These are phyloP conservation scores for Didymella segeticola DNA, from an alignment of 2,329 filamentous ascomycete genomes.

Conservation along the genomic window DNA sequence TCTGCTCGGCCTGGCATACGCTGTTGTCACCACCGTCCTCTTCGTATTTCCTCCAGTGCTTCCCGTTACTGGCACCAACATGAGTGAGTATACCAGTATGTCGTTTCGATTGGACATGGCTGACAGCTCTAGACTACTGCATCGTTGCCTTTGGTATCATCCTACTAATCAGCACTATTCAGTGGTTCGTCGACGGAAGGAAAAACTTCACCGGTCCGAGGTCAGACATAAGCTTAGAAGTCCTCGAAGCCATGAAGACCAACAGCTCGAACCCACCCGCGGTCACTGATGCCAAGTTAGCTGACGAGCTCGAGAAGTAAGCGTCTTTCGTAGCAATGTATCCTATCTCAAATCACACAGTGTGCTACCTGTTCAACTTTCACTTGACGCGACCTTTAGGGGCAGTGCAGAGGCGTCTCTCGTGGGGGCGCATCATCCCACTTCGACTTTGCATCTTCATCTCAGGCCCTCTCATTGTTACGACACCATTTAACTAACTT, in stretches of 20 bases:
- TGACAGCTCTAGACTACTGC: constrained; percentile 54
- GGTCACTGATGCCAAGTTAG: constrained; percentile 62
- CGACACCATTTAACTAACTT: background rate
- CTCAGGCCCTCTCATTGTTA: background rate
- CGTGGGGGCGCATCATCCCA: no score
- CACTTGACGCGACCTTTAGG: background rate
- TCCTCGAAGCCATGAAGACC: constrained; percentile 43
- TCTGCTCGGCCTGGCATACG: constrained; percentile 66
- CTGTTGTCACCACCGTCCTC: constrained; percentile 73
- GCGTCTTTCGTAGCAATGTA: background rate
- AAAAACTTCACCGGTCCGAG: constrained; percentile 65
- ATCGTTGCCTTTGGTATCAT: constrained; percentile 66
- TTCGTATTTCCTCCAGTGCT: constrained; percentile 76
- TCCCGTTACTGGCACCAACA: constrained; percentile 69
- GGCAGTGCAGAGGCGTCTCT: background rate
- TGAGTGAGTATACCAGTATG: constrained; percentile 61
- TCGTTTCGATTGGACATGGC: background rate
- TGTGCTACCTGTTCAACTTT: background rate
- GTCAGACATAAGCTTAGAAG: constrained; percentile 51
- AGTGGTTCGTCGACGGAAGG: constrained; percentile 67
- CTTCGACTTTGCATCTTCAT: background rate
- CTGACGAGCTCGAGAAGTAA: constrained; percentile 1
- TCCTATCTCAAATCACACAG: background rate
- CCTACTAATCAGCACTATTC: constrained; percentile 61
- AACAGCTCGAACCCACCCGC: constrained; percentile 40